Conservation (phyloP, 2,329 filamentous ascomycete species). For the Aspergillus latus region DNA sequence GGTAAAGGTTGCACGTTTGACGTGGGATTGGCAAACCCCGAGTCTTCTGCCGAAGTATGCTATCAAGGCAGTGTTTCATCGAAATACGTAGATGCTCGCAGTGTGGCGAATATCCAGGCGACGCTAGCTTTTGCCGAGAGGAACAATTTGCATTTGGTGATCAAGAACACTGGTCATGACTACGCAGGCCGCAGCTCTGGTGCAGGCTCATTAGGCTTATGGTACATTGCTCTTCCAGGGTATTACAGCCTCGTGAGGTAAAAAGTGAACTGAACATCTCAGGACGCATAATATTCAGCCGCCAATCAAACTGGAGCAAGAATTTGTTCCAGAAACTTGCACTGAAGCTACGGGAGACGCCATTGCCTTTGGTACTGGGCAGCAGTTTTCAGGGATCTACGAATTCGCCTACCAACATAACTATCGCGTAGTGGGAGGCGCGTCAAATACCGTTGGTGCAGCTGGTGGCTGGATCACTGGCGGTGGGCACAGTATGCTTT, state of each 20-base stretch:
- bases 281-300: slow-evolving; percentile 20
- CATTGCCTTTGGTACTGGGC: slow-evolving; percentile 21
- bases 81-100: slow-evolving; percentile 13
- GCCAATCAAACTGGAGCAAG: slow-evolving; percentile 15
- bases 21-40: background rate
- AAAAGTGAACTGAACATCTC: no score
- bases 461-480: slow-evolving; percentile 20
- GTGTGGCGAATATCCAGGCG: slow-evolving; percentile 13
- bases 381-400: slow-evolving; percentile 21
- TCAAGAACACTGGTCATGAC: slow-evolving; percentile 21
- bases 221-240: background rate
- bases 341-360: slow-evolving; percentile 9
- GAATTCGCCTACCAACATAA: slow-evolving; percentile 17
- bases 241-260: no score
- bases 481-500: slow-evolving; percentile 18
- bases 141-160: slow-evolving; percentile 9
- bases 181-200: slow-evolving; percentile 16
- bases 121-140: slow-evolving; percentile 7
- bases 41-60: background rate
- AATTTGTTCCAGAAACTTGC: slow-evolving; percentile 17
- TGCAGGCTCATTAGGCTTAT: slow-evolving; percentile 13
- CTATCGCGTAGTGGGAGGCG: slow-evolving; percentile 18
- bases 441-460: slow-evolving; percentile 15
- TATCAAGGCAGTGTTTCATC: slow-evolving; percentile 15
- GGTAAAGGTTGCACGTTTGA: slow-evolving; percentile 3